Conservation (phyloP, 163 green algal species). For the Volvox carteri region DNA sequence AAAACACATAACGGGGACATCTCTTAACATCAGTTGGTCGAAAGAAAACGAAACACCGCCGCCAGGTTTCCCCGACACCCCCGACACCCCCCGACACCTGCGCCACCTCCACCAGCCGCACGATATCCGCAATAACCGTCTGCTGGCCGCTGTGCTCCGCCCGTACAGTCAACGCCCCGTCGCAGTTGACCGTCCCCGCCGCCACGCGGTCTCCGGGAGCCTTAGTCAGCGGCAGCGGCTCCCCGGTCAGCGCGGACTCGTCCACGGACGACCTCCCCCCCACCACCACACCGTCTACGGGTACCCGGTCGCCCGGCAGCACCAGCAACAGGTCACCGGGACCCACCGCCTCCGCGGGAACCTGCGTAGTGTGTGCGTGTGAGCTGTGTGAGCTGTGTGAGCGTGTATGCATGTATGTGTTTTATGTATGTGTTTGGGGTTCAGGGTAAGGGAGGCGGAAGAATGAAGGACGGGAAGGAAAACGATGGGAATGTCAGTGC, state of each 20-base stretch:
- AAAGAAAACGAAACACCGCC: no score
- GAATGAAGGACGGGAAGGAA: not conserved
- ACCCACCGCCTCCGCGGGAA: constrained; percentile 74
- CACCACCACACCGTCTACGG: constrained; percentile 89
- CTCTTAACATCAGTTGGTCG: no score
- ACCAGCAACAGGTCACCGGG: constrained; percentile 82
- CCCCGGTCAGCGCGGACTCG: constrained; percentile 90
- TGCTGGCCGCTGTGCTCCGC: constrained; percentile 90
- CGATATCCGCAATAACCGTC: constrained; percentile 95
- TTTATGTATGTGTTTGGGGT: no score
- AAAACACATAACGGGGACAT: no score
- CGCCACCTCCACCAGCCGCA: constrained; percentile 92
- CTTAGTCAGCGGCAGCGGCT: constrained; percentile 78
- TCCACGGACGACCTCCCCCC: constrained; percentile 82
- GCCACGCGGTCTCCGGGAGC: constrained; percentile 80
- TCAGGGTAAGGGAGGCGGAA: not conserved
- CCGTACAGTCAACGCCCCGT: constrained; percentile 86
- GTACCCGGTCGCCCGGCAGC: constrained; percentile 87
- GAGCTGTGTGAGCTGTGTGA: no score
- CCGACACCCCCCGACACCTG: no score
- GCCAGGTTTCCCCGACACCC: no score
- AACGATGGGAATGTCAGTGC: not conserved
- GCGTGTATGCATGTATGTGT: not conserved
- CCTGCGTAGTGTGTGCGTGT: constrained; percentile 54
- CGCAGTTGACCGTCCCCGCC: constrained; percentile 94